phyloP scores from a whole-genome alignment of 192 early-diverging fungal species.

The Geosiphon pyriformis region DNA sequence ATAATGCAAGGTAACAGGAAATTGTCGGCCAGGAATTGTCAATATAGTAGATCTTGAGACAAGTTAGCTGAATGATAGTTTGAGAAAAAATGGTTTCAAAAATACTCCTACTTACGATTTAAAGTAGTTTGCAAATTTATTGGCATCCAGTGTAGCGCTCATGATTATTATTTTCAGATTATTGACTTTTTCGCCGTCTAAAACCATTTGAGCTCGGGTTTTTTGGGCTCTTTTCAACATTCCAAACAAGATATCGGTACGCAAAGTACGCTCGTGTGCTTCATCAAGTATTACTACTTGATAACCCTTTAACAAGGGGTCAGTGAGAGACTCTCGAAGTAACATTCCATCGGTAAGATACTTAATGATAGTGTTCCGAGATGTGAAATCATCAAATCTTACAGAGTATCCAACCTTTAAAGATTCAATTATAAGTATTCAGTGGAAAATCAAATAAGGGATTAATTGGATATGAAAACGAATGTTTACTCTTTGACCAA shows the following conservation, averaged over 20 bases:
- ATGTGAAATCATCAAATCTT: conserved; percentile 91
- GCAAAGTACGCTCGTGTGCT: conserved; percentile 93
- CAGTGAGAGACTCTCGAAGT: conserved; percentile 81
- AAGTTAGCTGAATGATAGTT: too few species aligned
- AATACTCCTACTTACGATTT: conserved; percentile 63
- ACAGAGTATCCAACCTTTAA: conserved; percentile 89
- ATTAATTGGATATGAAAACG: neutral
- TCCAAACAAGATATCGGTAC: conserved; percentile 96
- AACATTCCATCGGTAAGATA: conserved; percentile 98
- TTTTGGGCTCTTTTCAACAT: conserved; percentile 87
- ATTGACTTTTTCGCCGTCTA: conserved; percentile 34
- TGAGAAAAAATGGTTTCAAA: too few species aligned
- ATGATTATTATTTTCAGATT: conserved; percentile 92
- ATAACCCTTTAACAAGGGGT: conserved; percentile 73
- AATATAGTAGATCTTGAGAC: conserved; percentile 63
- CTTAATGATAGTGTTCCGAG: conserved; percentile 72
- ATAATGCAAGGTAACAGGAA: conserved; percentile 79
- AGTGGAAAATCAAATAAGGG: neutral
- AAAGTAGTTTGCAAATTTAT: conserved; percentile 88
- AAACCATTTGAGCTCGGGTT: conserved; percentile 45
- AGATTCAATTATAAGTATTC: neutral
- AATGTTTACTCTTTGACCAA: conserved; percentile 45
- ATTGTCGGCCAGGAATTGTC: conserved; percentile 86
- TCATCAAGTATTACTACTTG: conserved; percentile 92
- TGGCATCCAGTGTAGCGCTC: conserved; percentile 94